Evolutionary conservation across 1,139 yeast genomes (phyloP).

Genomic region (Yamadazyma aaseri): DNA sequence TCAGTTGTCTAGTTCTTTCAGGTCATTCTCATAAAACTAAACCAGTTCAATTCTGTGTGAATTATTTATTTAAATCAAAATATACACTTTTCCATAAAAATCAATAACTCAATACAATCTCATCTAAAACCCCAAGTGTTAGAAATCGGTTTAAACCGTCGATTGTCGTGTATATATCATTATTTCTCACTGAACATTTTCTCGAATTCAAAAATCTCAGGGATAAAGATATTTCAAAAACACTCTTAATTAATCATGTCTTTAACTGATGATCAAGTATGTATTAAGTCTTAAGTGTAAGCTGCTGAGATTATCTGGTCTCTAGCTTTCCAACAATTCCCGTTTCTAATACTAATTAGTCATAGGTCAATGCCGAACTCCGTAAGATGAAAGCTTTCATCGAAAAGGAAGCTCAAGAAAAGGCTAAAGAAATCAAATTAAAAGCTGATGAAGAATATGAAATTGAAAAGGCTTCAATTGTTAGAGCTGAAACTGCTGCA

Average conservation of each 20-base stretch:
- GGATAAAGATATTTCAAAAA: slow-evolving; percentile 6
- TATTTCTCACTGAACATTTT: slow-evolving; percentile 2
- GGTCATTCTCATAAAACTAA: too few relatives aligned
- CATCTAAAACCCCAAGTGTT: not conserved
- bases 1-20: slow-evolving; percentile 21
- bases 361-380: slow-evolving; percentile 93
- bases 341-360: too few relatives aligned
- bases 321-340: too few relatives aligned
- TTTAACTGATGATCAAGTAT: slow-evolving; percentile 49
- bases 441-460: slow-evolving; percentile 99
- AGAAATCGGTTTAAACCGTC: slow-evolving; percentile 4
- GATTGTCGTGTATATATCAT: slow-evolving; percentile 1
- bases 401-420: slow-evolving; percentile 98
- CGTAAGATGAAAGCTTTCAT: slow-evolving; percentile 98
- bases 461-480: slow-evolving; percentile 93
- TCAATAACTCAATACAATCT: too few relatives aligned
- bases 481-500: slow-evolving; percentile 86
- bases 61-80: too few relatives aligned
- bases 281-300: too few relatives aligned
- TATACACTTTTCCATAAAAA: too few relatives aligned
- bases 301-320: too few relatives aligned
- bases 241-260: slow-evolving; percentile 27
- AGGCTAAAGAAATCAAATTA: slow-evolving; percentile 91
- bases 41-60: slow-evolving; percentile 1
- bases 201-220: slow-evolving; percentile 2